Evolutionary conservation across 345 rosid species (phyloP).

Genomic region (Syzygium jambos): DNA sequence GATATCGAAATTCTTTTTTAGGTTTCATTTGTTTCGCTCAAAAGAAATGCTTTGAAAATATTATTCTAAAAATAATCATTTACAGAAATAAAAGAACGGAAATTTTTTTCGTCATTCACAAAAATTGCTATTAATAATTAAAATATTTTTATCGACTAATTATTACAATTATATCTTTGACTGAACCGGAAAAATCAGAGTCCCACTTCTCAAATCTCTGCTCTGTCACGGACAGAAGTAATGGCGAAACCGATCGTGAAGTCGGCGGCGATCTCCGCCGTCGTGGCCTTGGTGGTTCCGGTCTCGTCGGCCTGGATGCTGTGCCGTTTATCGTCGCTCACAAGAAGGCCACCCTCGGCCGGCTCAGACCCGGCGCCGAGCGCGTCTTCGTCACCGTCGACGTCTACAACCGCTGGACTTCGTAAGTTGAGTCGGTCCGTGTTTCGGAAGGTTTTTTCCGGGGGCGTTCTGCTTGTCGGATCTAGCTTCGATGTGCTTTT

Average conservation of each 20-base stretch:
- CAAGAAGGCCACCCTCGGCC: constrained; percentile 70
- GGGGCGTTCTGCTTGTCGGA: background rate
- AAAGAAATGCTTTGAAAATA: no score
- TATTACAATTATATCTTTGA: no score
- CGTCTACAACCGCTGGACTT: constrained; percentile 79
- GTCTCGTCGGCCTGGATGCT: constrained; percentile 1
- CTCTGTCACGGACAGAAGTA: background rate
- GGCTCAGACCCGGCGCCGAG: constrained; percentile 70
- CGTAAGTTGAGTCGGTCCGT: constrained; percentile 24
- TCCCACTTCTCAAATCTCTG: background rate
- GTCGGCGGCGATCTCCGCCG: background rate
- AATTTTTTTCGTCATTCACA: no score
- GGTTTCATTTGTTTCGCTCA: no score
- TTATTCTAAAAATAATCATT: no score
- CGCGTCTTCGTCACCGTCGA: constrained; percentile 70
- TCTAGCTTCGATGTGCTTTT: no score
- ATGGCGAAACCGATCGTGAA: background rate
- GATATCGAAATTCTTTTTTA: no score
- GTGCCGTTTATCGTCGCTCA: constrained; percentile 81
- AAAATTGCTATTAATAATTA: no score
- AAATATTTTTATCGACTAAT: no score
- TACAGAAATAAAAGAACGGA: no score
- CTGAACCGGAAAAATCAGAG: background rate
- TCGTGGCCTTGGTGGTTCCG: background rate
- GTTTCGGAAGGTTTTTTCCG: background rate